Conservation (phyloP, 2,329 filamentous ascomycete species). For the Stylonectria norvegica region DNA sequence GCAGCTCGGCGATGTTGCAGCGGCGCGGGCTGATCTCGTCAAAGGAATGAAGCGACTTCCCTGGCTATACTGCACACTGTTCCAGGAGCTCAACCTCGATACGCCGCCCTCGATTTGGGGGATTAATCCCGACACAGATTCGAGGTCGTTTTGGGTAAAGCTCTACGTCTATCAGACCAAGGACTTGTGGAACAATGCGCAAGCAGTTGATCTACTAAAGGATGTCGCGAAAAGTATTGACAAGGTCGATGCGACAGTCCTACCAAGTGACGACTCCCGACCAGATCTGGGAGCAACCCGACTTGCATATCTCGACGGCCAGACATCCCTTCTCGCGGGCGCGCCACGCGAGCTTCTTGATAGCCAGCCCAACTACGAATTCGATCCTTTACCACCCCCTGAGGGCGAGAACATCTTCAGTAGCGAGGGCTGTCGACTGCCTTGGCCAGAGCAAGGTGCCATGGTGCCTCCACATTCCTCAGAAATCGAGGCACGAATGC, state of each 20-base stretch:
- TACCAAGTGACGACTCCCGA: slow-evolving; percentile 39
- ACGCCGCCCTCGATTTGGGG: slow-evolving; percentile 83
- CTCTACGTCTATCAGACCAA: slow-evolving; percentile 75
- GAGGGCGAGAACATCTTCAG: slow-evolving; percentile 52
- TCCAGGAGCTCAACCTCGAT: slow-evolving; percentile 75
- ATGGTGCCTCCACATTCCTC: slow-evolving; percentile 8
- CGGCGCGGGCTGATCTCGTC: slow-evolving; percentile 62
- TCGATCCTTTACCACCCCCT: slow-evolving; percentile 76
- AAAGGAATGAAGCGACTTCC: slow-evolving; percentile 70
- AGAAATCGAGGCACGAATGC: slow-evolving; percentile 28
- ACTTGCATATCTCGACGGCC: slow-evolving; percentile 75
- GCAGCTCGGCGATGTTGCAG: slow-evolving; percentile 62
- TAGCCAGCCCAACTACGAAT: slow-evolving; percentile 66
- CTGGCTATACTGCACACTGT: slow-evolving; percentile 80
- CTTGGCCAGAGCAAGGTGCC: slow-evolving; percentile 37
- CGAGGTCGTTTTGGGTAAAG: slow-evolving; percentile 64
- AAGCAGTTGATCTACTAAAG: slow-evolving; percentile 64
- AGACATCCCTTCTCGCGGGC: slow-evolving; percentile 65
- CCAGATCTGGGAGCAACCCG: slow-evolving; percentile 57
- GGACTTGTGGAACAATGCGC: slow-evolving; percentile 80
- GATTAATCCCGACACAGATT: slow-evolving; percentile 59
- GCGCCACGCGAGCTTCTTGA: slow-evolving; percentile 65
- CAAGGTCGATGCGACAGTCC: slow-evolving; percentile 38
- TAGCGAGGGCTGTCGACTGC: slow-evolving; percentile 38
- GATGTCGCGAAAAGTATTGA: slow-evolving; percentile 60